Conservation (phyloP, 805 yeast genomes). For the Ogataea populi-albae region DNA sequence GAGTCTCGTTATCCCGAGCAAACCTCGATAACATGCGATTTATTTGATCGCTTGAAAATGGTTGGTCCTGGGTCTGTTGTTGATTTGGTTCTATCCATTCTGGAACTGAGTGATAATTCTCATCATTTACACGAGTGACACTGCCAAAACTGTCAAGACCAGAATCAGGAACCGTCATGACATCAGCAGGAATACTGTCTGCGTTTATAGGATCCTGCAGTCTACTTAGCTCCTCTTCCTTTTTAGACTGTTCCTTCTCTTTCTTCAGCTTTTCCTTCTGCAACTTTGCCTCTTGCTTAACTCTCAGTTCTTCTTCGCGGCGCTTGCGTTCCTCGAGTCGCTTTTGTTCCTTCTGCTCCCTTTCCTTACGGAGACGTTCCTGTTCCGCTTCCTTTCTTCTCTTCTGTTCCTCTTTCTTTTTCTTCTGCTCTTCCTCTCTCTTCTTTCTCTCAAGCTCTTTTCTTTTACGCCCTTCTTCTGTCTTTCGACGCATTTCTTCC, state of each 20-base stretch:
- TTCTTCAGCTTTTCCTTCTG: constrained; percentile 28
- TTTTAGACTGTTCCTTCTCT: constrained; percentile 20
- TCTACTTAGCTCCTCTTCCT: constrained; percentile 5
- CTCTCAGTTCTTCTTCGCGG: constrained; percentile 33
- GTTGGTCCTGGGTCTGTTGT: constrained; percentile 1
- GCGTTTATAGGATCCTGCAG: too few relatives aligned
- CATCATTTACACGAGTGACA: too few relatives aligned
- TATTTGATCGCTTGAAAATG: constrained; percentile 18
- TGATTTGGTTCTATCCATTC: too few relatives aligned
- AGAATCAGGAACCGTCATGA: too few relatives aligned
- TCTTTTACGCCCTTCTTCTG: constrained; percentile 46
- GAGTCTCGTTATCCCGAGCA: too few relatives aligned
- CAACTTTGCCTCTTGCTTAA: constrained; percentile 35
- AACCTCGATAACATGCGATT: constrained; percentile 15
- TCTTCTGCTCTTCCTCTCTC: constrained; percentile 40
- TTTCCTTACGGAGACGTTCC: constrained; percentile 35
- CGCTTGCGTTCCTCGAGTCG: constrained; percentile 33
- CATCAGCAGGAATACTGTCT: too few relatives aligned
- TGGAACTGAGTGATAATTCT: too few relatives aligned
- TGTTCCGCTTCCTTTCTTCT: constrained; percentile 39
- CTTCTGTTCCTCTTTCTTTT: constrained; percentile 39
- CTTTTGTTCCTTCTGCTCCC: constrained; percentile 39
- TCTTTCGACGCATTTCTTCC: constrained; percentile 40
- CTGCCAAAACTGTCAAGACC: too few relatives aligned
- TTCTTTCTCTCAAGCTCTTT: constrained; percentile 42